Evolutionary conservation across 129 eudicot species (phyloP).

Genomic region (Helianthus annuus): HanXRQr2.0-SUNRISE NC_035446.2:129283343-129283842

Average conservation of each 20-base stretch:
- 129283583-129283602: constrained; percentile 73
- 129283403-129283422: constrained; percentile 15
- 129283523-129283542: constrained; percentile 83
- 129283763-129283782: constrained; percentile 85
- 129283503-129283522: constrained; percentile 86
- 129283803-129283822: constrained; percentile 69
- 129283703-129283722: background rate
- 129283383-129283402: constrained; percentile 39
- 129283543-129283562: constrained; percentile 64
- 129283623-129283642: constrained; percentile 94
- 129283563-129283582: constrained; percentile 71
- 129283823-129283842: constrained; percentile 69
- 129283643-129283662: constrained; percentile 82
- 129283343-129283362: constrained; percentile 92
- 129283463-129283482: background rate
- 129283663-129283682: constrained; percentile 20
- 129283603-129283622: constrained; percentile 78
- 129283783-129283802: constrained; percentile 76
- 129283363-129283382: constrained; percentile 94
- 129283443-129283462: too few species aligned
- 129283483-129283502: constrained; percentile 6
- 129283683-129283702: constrained; percentile 18
- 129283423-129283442: too few species aligned
- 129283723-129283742: background rate
- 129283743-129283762: constrained; percentile 81